Base-by-base conservation (phyloP, 805 yeast genomes). In the Suhomyces faveliae region DNA sequence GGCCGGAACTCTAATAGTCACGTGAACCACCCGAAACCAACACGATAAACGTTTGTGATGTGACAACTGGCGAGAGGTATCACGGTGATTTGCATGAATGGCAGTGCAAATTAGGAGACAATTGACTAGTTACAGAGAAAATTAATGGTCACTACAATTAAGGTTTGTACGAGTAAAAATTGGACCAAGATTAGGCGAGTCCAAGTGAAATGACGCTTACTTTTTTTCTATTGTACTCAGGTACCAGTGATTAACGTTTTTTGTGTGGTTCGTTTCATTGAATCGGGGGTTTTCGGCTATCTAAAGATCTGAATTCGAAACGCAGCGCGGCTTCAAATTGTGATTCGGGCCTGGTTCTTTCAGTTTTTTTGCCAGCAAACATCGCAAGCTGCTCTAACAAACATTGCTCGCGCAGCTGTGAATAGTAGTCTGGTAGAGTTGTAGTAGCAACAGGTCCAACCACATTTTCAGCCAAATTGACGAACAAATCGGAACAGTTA, bases 401-500 rank as follows among this genome's bases (percentile, higher is more conserved):
- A 33, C 21, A 17, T 33, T 33, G n/a, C 37, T 33, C 21, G 37
- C 37, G 4, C n/a, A 33, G 8, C 21, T 11, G 12, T 17, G n/a
- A 17, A 17, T 15, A 15, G 5, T 17, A 15, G 10, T 33, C 8
- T 8, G 37, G n/a, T 7, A 20, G n/a, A 7, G 5, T 17, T 33
- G 11, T 10, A 33, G n/a, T 20, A 15, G 15, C 21, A 15, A 33
- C 21, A 20, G 37, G 11, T 11, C 37, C 37, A 17, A 33, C 20
- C 37, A 33, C 4, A 33, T 20, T 20, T 35, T 35, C 11, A 5
- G 40, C 15, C 40, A 19, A 19, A 8, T 39, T 39, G 42, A 39
- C 42, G 42, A 39, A 39, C 27, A 39, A 39, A 39, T 39, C 42
- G 42, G 25, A 22, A 23, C 42, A 17, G 37, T 39, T 39, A 39